Evolutionary conservation across 1,284 basidiomycete species (phyloP).

Genomic region (Leccinum pachyderme): DNA sequence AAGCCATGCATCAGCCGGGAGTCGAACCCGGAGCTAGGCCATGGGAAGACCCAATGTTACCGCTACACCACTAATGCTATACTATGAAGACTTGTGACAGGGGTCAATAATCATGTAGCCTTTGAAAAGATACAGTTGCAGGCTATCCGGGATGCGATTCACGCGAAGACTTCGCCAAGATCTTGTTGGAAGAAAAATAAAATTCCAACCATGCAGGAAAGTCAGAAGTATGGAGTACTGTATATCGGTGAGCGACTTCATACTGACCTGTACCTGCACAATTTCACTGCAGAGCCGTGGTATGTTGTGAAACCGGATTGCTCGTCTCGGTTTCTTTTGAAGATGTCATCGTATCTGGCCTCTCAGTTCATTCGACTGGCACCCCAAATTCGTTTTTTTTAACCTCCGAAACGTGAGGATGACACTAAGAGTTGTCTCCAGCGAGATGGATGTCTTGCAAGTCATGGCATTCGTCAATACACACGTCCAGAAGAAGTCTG

Average conservation of each 20-base stretch:
- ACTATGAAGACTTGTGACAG: not conserved
- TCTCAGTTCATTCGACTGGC: not conserved
- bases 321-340: not conserved
- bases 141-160: no score
- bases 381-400: not conserved
- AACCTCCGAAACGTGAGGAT: not conserved
- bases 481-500: not conserved
- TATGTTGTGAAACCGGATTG: not conserved
- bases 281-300: not conserved
- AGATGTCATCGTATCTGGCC: not conserved
- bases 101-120: not conserved
- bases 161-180: no score
- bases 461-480: constrained; percentile 6
- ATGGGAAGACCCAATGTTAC: constrained; percentile 45
- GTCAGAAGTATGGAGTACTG: no score
- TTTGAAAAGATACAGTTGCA: not conserved
- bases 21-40: constrained; percentile 59
- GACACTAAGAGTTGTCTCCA: not conserved
- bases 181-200: no score
- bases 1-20: constrained; percentile 48
- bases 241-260: no score
- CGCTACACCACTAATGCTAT: constrained; percentile 39
- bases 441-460: not conserved
- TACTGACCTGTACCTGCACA: no score
- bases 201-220: no score